These are phyloP conservation scores for Beta macrorhiza DNA, from an alignment of 179 eudicot species.

Conservation along the genomic window DNA sequence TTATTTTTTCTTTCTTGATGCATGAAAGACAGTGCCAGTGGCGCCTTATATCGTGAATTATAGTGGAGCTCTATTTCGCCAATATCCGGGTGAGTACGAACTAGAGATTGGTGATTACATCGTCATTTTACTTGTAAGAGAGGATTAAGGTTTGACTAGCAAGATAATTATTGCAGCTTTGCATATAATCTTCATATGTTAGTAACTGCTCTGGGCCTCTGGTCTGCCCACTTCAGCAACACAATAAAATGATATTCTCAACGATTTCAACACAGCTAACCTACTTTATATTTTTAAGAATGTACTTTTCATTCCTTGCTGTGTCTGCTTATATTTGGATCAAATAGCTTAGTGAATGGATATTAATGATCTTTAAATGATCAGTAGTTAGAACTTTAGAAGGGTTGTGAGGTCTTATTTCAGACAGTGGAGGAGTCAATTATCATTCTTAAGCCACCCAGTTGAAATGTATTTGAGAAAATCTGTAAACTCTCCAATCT, in stretches of 20 bases:
- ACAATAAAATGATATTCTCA: background rate
- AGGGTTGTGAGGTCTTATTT: background rate
- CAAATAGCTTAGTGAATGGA: background rate
- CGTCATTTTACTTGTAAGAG: background rate
- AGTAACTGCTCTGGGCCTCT: background rate
- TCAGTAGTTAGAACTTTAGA: background rate
- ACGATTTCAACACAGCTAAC: background rate
- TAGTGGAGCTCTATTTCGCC: constrained; percentile 92
- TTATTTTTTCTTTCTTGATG: constrained; percentile 26
- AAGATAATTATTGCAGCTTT: background rate
- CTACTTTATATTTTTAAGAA: background rate
- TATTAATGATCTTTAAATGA: background rate
- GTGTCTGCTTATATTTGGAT: background rate
- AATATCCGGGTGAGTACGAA: constrained; percentile 81
- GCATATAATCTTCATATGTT: background rate
- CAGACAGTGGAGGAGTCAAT: background rate
- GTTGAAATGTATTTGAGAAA: background rate
- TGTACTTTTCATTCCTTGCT: background rate
- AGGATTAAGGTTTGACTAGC: constrained; percentile 2
- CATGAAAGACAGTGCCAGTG: constrained; percentile 89
- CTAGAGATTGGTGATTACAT: constrained; percentile 10
- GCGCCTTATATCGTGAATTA: constrained; percentile 91
- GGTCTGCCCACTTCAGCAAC: background rate
- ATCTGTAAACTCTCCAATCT: background rate
- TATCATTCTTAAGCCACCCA: background rate